Percentiles rank a stretch among this genome's conserved stretches.
phyloP scores from a whole-genome alignment of 495 filamentous ascomycete species.

The Trichodelitschia bisporula region DNA sequence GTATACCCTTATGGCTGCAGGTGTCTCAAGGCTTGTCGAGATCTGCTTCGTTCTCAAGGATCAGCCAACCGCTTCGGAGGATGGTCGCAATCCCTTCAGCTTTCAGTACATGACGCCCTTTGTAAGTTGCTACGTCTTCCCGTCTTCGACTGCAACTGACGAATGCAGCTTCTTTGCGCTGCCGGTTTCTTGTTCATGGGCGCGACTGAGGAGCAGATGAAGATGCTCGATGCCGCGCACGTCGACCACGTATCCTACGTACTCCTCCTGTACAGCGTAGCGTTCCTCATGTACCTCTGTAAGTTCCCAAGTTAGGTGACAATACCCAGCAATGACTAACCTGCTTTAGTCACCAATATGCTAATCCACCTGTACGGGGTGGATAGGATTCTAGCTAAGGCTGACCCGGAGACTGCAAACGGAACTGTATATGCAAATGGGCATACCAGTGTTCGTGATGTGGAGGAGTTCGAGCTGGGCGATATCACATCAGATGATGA shows the following conservation, averaged over 20 bases:
- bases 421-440: constrained; percentile 24
- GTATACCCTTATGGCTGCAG: constrained; percentile 85
- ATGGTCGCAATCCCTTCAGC: constrained; percentile 46
- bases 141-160: constrained; percentile 2
- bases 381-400: constrained; percentile 15
- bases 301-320: constrained; percentile 12
- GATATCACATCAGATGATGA: too few species aligned
- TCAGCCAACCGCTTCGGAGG: constrained; percentile 26
- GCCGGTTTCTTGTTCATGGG: constrained; percentile 95
- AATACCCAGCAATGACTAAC: constrained; percentile 1
- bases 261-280: constrained; percentile 68
- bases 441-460: constrained; percentile 36
- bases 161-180: constrained; percentile 53
- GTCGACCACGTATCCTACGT: constrained; percentile 82
- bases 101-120: constrained; percentile 87
- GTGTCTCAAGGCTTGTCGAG: constrained; percentile 64
- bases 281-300: constrained; percentile 78
- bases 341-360: constrained; percentile 38
- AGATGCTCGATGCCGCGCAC: constrained; percentile 38
- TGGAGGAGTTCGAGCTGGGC: constrained; percentile 76
- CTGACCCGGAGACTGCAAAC: constrained; percentile 6
- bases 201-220: constrained; percentile 90
- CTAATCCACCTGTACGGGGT: constrained; percentile 64
- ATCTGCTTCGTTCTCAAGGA: constrained; percentile 71
- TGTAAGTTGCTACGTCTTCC: constrained; percentile 28